Evolutionary conservation across 306 rosid species (phyloP).

Genomic region (Casuarina equisetifolia): DNA sequence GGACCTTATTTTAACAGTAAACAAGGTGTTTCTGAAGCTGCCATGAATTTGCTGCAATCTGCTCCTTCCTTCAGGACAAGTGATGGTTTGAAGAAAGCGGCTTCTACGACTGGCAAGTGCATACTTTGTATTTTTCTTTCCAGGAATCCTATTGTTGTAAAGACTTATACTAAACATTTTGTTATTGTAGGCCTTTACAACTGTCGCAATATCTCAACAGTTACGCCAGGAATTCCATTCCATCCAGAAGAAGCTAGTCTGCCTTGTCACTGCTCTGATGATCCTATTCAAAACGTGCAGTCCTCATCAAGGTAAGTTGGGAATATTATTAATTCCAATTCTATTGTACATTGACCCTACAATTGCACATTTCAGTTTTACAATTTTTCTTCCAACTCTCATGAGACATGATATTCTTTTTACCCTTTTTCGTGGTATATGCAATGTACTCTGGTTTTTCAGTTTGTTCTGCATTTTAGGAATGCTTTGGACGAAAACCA

Average conservation of each 20-base stretch:
- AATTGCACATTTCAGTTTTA: not conserved
- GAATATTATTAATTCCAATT: constrained; percentile 17
- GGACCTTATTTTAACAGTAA: constrained; percentile 17
- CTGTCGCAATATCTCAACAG: constrained; percentile 32
- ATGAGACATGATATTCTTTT: not conserved
- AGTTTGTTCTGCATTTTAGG: not conserved
- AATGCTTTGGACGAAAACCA: not conserved
- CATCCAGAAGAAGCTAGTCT: constrained; percentile 32
- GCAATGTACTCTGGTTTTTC: not conserved
- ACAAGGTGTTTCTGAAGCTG: constrained; percentile 39
- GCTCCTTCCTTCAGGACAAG: constrained; percentile 29
- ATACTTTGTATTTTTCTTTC: constrained; percentile 4
- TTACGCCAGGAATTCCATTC: constrained; percentile 31
- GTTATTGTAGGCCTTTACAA: constrained; percentile 41
- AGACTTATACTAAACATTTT: constrained; percentile 18
- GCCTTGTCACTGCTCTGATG: constrained; percentile 34
- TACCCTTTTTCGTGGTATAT: not conserved
- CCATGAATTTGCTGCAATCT: constrained; percentile 28
- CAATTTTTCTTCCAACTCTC: not conserved
- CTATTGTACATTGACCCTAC: not conserved
- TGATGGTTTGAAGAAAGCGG: constrained; percentile 33
- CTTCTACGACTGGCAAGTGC: constrained; percentile 37
- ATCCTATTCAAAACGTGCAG: constrained; percentile 36
- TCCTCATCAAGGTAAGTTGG: constrained; percentile 48
- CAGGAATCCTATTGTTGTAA: constrained; percentile 15